Percentiles rank a stretch among this genome's conserved stretches.
phyloP scores from a whole-genome alignment of 805 yeast genomes.

The Yarrowia hollandica region DNA sequence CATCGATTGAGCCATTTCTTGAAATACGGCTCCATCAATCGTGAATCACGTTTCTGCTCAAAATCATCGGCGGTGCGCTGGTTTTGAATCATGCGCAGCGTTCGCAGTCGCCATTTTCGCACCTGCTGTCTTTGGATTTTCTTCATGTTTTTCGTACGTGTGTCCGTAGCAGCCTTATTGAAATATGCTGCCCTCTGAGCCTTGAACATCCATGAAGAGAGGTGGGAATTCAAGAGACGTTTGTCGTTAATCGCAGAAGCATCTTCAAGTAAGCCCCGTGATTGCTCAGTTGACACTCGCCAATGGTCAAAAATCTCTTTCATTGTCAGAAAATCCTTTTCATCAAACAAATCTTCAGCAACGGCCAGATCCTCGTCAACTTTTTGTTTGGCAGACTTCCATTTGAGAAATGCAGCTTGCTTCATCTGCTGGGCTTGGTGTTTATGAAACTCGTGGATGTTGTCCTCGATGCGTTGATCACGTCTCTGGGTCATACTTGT shows the following conservation, averaged over 20 bases:
- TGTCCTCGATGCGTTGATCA: not conserved
- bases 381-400: not conserved
- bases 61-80: slow-evolving; percentile 14
- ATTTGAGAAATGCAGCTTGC: not conserved
- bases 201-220: slow-evolving; percentile 19
- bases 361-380: slow-evolving; percentile 5
- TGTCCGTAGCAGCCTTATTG: slow-evolving; percentile 3
- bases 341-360: slow-evolving; percentile 6
- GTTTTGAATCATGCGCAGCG: slow-evolving; percentile 16
- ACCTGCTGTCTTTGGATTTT: slow-evolving; percentile 2
- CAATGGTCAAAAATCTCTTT: not conserved
- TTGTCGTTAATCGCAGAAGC: slow-evolving; percentile 1
- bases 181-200: not conserved
- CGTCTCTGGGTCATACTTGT: not conserved
- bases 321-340: slow-evolving; percentile 18
- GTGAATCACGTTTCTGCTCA: slow-evolving; percentile 11
- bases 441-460: not conserved
- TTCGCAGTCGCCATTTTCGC: slow-evolving; percentile 14
- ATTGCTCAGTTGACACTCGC: not conserved
- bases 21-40: slow-evolving; percentile 17
- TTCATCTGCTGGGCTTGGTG: not conserved
- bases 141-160: not conserved
- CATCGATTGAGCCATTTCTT: slow-evolving; percentile 5
- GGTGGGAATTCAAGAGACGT: not conserved
- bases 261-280: not conserved